Conservation (phyloP, 148 eudicot species). For the Chenopodium quinoa region DNA sequence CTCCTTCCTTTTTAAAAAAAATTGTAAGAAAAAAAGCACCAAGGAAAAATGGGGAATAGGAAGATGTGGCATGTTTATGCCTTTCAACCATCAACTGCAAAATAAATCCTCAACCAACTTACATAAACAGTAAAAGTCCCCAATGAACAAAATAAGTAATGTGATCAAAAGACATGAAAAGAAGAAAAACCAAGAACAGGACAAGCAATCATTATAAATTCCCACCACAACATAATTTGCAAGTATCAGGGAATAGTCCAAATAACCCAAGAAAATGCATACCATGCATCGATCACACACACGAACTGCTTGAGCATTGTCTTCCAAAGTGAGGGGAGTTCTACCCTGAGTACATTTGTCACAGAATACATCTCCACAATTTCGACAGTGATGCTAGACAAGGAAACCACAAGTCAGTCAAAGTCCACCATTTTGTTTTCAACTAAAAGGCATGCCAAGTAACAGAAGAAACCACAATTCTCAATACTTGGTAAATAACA, state of each 20-base stretch:
- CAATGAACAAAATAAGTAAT: no score
- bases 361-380: slow-evolving; percentile 80
- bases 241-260: background rate
- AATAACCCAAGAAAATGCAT: slow-evolving; percentile 5
- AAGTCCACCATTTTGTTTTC: background rate
- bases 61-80: background rate
- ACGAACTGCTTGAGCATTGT: slow-evolving; percentile 70
- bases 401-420: slow-evolving; percentile 16
- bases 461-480: background rate
- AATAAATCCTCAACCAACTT: background rate
- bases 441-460: slow-evolving; percentile 1
- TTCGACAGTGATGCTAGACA: slow-evolving; percentile 78
- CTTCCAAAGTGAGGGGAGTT: slow-evolving; percentile 68
- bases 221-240: background rate
- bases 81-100: background rate
- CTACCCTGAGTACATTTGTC: slow-evolving; percentile 88
- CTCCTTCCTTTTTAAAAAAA: no score
- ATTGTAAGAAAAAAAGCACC: no score
- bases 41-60: no score
- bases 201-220: background rate
- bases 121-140: no score
- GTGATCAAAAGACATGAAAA: background rate
- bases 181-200: background rate
- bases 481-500: slow-evolving; percentile 18
- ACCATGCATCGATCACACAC: slow-evolving; percentile 89